A percentile compares a stretch with the other conserved stretches of the same genome.
These are phyloP conservation scores for Russula olivacea DNA, from an alignment of 768 basidiomycete species.

Conservation along the genomic window DNA sequence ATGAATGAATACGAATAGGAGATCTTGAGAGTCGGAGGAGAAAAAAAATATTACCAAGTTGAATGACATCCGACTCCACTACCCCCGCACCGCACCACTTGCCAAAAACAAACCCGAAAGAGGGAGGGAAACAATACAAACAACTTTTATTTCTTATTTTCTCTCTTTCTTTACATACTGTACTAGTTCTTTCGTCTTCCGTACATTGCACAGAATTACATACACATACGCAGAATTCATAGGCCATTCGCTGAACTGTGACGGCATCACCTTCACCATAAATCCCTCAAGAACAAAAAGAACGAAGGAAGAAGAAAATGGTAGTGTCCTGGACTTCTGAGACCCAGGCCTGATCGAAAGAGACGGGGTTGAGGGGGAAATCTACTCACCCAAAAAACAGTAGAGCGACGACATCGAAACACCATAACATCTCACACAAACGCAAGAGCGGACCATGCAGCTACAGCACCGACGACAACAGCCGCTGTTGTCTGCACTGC, in stretches of 20 bases:
- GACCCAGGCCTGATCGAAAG: background rate
- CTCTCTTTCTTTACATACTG: background rate
- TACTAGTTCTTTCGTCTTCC: constrained; percentile 1
- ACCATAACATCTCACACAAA: constrained; percentile 8
- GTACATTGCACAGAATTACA: constrained; percentile 14
- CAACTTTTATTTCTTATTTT: background rate
- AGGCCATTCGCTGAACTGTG: background rate
- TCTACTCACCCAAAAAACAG: constrained; percentile 4
- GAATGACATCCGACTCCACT: background rate
- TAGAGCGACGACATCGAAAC: background rate
- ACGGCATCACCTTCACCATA: background rate
- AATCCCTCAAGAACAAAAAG: background rate
- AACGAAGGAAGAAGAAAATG: background rate
- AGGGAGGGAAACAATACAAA: background rate
- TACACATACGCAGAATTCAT: constrained; percentile 20
- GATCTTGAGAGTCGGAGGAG: background rate
- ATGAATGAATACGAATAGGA: background rate
- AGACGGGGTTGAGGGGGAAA: background rate
- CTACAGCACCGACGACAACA: constrained; percentile 60
- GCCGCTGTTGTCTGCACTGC: constrained; percentile 56
- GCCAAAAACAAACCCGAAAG: background rate
- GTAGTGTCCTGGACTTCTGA: constrained; percentile 2
- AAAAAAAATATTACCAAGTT: background rate
- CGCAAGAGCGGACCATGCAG: constrained; percentile 68
- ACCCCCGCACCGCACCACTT: background rate